phyloP scores from a whole-genome alignment of 2,329 filamentous ascomycete genomes.

The Pseudocercospora pini-densiflorae region DNA sequence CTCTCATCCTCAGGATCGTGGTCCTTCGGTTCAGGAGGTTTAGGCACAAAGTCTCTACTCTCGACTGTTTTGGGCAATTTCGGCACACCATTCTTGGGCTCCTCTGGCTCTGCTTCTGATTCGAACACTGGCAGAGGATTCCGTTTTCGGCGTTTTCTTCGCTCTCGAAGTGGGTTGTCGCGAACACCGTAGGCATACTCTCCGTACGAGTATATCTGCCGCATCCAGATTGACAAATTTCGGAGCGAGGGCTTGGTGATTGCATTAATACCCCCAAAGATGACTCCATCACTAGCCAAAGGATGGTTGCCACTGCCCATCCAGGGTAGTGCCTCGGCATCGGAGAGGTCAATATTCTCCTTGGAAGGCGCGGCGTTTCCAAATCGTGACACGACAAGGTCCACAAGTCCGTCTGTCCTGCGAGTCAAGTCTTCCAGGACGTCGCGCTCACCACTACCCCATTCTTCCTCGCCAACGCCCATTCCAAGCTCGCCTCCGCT shows the following conservation, averaged over 20 bases:
- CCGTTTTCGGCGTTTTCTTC: constrained; percentile 54
- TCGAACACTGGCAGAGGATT: constrained; percentile 32
- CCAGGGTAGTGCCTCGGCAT: constrained; percentile 60
- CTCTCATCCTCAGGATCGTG: constrained; percentile 13
- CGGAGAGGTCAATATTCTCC: constrained; percentile 34
- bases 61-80: constrained; percentile 14
- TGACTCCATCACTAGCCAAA: constrained; percentile 75
- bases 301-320: constrained; percentile 72
- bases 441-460: constrained; percentile 90
- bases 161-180: constrained; percentile 73
- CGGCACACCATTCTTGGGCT: constrained; percentile 4
- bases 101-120: constrained; percentile 10
- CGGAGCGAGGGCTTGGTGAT: constrained; percentile 73
- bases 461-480: constrained; percentile 93
- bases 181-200: constrained; percentile 82
- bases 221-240: constrained; percentile 82
- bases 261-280: constrained; percentile 81
- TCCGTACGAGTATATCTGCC: constrained; percentile 83
- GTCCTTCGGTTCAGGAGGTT: background rate
- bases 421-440: constrained; percentile 87
- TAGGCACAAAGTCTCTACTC: constrained; percentile 21
- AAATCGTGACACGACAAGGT: constrained; percentile 86
- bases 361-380: constrained; percentile 58
- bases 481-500: constrained; percentile 90
- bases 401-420: constrained; percentile 81